A percentile compares a stretch with the other conserved stretches of the same genome.
Conservation (phyloP, 2,329 filamentous ascomycete genomes). For the Fusarium tjaetaba region DNA sequence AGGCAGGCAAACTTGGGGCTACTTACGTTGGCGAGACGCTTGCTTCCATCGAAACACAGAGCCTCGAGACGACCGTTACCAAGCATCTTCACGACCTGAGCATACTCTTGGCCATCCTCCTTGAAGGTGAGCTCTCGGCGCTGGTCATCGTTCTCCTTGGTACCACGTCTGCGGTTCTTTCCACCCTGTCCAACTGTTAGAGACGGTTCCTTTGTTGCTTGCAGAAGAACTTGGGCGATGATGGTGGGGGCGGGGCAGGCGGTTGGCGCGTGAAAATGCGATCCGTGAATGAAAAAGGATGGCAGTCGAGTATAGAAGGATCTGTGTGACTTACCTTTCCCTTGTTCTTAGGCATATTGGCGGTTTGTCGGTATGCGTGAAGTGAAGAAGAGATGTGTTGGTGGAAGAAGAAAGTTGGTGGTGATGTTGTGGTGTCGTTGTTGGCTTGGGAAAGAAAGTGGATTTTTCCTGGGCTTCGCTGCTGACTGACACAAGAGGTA, state of each 20-base stretch:
- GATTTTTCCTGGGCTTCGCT: slow-evolving; percentile 39
- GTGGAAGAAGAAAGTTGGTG: slow-evolving; percentile 26
- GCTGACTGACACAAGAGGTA: slow-evolving; percentile 30
- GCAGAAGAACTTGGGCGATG: slow-evolving; percentile 26
- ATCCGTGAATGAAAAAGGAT: not conserved
- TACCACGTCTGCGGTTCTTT: slow-evolving; percentile 98
- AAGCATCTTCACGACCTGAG: slow-evolving; percentile 81
- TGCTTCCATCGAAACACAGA: slow-evolving; percentile 87
- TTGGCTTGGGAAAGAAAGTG: slow-evolving; percentile 36
- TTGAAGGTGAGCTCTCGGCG: slow-evolving; percentile 99
- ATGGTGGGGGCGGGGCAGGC: slow-evolving; percentile 47
- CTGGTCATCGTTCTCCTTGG: slow-evolving; percentile 99
- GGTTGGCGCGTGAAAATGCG: slow-evolving; percentile 26
- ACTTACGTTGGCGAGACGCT: slow-evolving; percentile 55
- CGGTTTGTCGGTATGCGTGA: slow-evolving; percentile 16
- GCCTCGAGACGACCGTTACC: slow-evolving; percentile 95
- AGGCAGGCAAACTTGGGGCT: not conserved
- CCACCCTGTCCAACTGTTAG: slow-evolving; percentile 73
- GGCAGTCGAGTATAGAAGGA: not conserved
- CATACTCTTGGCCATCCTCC: slow-evolving; percentile 86
- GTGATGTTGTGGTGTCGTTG: slow-evolving; percentile 42
- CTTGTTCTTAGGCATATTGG: slow-evolving; percentile 97
- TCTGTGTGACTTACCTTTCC: slow-evolving; percentile 78
- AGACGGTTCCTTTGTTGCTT: slow-evolving; percentile 3
- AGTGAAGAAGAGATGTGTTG: slow-evolving; percentile 6